Conservation (phyloP, 164 flowering plant genomes). For the Umbellularia californica region DNA sequence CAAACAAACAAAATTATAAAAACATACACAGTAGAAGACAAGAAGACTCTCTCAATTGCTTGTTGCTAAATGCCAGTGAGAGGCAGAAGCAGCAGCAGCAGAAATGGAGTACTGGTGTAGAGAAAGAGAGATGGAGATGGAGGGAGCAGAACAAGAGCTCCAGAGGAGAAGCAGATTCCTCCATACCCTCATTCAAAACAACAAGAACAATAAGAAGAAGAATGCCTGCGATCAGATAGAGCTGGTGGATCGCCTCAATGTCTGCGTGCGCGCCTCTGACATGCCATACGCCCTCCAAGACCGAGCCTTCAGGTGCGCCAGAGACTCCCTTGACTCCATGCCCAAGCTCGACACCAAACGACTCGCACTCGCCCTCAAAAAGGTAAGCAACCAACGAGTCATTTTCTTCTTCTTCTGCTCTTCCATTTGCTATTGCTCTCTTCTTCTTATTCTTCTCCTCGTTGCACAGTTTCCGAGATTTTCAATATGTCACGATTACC, state of each 20-base stretch:
- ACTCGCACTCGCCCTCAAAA: constrained; percentile 89
- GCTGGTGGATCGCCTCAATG: constrained; percentile 38
- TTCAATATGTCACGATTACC: too few relatives aligned
- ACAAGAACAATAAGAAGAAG: constrained; percentile 37
- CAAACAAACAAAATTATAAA: too few relatives aligned
- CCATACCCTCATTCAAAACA: constrained; percentile 52
- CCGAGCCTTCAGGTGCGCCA: constrained; percentile 67
- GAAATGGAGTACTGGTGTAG: neutral
- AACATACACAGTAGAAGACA: too few relatives aligned
- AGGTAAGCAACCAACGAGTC: constrained; percentile 31
- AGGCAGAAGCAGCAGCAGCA: too few relatives aligned
- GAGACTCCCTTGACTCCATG: constrained; percentile 64
- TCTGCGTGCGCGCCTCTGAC: constrained; percentile 77
- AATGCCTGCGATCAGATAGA: constrained; percentile 54
- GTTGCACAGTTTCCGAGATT: too few relatives aligned
- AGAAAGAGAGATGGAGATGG: constrained; percentile 6
- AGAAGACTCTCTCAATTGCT: neutral
- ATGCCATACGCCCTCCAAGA: constrained; percentile 71
- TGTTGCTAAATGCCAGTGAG: neutral
- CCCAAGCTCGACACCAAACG: constrained; percentile 82
- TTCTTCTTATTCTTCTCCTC: too few relatives aligned
- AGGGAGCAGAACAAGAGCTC: constrained; percentile 70
- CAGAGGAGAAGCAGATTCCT: constrained; percentile 85
- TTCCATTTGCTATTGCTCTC: neutral
- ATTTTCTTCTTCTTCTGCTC: neutral